These are phyloP conservation scores for Phytophthora fragariaefolia DNA, from an alignment of 352 stramenopile species.

Conservation along the genomic window DNA sequence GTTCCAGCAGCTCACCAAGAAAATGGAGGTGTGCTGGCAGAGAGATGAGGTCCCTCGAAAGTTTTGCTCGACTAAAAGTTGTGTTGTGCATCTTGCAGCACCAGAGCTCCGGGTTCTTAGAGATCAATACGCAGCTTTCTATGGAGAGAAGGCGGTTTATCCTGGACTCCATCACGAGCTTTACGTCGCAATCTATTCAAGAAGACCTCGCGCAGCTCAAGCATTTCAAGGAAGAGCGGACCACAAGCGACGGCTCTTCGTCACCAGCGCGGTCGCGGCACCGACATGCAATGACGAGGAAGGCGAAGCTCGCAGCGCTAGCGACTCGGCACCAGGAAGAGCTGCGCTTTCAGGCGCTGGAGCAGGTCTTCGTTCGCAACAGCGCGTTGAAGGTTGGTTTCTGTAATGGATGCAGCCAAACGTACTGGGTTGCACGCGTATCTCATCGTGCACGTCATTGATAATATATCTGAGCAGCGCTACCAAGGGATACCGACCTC, in stretches of 20 bases:
- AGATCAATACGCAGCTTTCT: slow-evolving; percentile 81
- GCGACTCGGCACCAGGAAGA: slow-evolving; percentile 58
- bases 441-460: not conserved
- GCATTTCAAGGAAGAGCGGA: slow-evolving; percentile 24
- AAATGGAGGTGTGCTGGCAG: slow-evolving; percentile 57
- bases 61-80: not conserved
- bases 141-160: slow-evolving; percentile 81
- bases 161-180: slow-evolving; percentile 71
- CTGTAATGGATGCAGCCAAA: not conserved
- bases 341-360: slow-evolving; percentile 66
- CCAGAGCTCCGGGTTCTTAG: slow-evolving; percentile 71
- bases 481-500: slow-evolving; percentile 28
- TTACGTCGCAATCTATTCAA: slow-evolving; percentile 55
- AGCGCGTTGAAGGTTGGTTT: slow-evolving; percentile 42
- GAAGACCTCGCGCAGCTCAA: slow-evolving; percentile 62
- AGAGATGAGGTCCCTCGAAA: not conserved
- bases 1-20: slow-evolving; percentile 80
- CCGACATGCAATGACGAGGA: slow-evolving; percentile 37
- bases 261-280: slow-evolving; percentile 25
- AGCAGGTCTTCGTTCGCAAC: slow-evolving; percentile 61
- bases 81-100: slow-evolving; percentile 40
- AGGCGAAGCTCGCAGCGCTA: slow-evolving; percentile 63
- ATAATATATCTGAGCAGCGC: slow-evolving; percentile 8
- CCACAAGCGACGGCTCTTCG: not conserved
- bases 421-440: not conserved